These are phyloP conservation scores for Monascus ruber DNA, from an alignment of 2,329 filamentous ascomycete species.

Conservation along the genomic window DNA sequence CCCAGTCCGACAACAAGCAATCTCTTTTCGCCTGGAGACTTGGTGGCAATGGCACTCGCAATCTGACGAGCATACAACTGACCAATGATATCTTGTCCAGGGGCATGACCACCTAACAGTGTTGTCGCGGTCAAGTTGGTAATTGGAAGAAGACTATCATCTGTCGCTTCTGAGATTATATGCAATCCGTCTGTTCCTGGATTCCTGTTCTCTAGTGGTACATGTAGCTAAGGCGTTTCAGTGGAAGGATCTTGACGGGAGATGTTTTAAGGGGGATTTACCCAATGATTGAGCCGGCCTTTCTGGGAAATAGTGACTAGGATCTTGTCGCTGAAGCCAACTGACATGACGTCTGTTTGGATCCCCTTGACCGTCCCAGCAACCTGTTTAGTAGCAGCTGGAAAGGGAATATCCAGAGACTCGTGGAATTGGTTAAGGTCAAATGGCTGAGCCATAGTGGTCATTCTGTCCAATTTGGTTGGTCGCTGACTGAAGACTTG, in stretches of 20 bases:
- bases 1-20: constrained; percentile 50
- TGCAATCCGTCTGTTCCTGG: constrained; percentile 26
- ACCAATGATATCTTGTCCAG: constrained; percentile 68
- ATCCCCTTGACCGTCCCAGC: constrained; percentile 55
- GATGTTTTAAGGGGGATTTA: constrained; percentile 32
- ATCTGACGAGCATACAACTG: constrained; percentile 86
- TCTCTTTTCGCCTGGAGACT: constrained; percentile 52
- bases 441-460: constrained; percentile 15
- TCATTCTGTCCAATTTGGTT: too few species aligned
- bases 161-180: constrained; percentile 30
- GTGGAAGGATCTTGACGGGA: not conserved
- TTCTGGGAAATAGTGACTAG: constrained; percentile 79
- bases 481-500: too few species aligned
- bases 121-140: constrained; percentile 77
- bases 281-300: constrained; percentile 84
- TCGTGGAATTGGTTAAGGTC: constrained; percentile 28
- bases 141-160: constrained; percentile 58
- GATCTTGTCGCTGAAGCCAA: constrained; percentile 81
- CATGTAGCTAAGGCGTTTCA: constrained; percentile 16
- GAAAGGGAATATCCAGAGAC: constrained; percentile 47
- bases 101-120: constrained; percentile 69
- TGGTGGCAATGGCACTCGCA: constrained; percentile 64
- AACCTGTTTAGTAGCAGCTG: constrained; percentile 50
- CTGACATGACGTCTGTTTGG: constrained; percentile 58
- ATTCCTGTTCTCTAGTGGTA: constrained; percentile 23